Evolutionary conservation across 108 stramenopile species (phyloP).

Genomic region (Cylindrotheca fusiformis): DNA sequence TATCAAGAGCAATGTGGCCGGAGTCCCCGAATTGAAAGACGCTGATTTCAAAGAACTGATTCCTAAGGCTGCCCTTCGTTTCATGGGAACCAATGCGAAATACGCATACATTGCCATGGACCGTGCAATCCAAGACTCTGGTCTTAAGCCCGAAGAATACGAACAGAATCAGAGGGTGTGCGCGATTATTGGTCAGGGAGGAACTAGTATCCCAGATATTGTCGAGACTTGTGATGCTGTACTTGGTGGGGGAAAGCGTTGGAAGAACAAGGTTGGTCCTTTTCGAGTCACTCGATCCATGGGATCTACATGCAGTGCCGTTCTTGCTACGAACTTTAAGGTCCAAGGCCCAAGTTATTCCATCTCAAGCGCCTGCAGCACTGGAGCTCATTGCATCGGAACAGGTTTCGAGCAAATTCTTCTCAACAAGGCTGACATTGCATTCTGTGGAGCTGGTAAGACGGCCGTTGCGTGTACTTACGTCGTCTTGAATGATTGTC

Average conservation of each 20-base stretch:
- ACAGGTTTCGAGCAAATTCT: constrained; percentile 91
- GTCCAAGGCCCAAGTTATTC: constrained; percentile 85
- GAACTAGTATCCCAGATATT: constrained; percentile 89
- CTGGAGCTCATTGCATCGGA: constrained; percentile 92
- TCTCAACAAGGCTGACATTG: constrained; percentile 85
- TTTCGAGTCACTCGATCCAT: constrained; percentile 92
- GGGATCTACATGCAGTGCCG: constrained; percentile 90
- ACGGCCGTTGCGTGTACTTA: too few relatives aligned
- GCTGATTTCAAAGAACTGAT: constrained; percentile 83
- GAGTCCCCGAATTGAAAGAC: constrained; percentile 69
- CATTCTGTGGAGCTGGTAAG: constrained; percentile 89
- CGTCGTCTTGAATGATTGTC: neutral
- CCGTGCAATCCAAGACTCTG: constrained; percentile 77
- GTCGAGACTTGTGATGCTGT: constrained; percentile 90
- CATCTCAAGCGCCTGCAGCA: constrained; percentile 88
- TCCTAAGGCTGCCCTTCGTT: constrained; percentile 78
- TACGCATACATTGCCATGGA: constrained; percentile 90
- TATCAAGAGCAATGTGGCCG: constrained; percentile 84
- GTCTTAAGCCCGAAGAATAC: constrained; percentile 78
- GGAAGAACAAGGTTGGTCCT: constrained; percentile 95
- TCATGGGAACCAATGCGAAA: constrained; percentile 87
- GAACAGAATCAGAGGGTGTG: constrained; percentile 85
- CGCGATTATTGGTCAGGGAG: constrained; percentile 92
- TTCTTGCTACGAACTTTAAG: constrained; percentile 89
- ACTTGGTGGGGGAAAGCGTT: constrained; percentile 65